phyloP scores from a whole-genome alignment of 2,329 filamentous ascomycete species.

The Lecanicillium sp. region DNA sequence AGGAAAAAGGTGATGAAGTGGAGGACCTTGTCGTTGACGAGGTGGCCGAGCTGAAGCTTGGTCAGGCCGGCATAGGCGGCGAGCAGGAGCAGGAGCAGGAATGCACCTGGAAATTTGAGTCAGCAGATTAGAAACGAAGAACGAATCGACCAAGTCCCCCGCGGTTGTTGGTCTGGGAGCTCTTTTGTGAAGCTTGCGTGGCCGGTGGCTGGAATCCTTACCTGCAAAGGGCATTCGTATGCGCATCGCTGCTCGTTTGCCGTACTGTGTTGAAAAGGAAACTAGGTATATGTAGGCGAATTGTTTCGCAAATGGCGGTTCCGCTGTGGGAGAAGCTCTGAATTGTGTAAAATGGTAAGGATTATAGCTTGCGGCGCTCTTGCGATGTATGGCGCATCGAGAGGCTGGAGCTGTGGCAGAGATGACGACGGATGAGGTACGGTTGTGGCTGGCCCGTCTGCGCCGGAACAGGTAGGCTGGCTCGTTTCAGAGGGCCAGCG shows the following conservation, averaged over 20 bases:
- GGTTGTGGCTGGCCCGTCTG: too few species aligned
- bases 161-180: background rate
- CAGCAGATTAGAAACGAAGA: constrained; percentile 4
- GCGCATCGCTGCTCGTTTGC: constrained; percentile 50
- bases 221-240: constrained; percentile 86
- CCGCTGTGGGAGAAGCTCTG: too few species aligned
- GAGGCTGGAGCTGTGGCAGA: too few species aligned
- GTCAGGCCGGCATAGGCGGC: constrained; percentile 77
- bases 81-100: constrained; percentile 62
- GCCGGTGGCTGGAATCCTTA: constrained; percentile 31
- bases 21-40: constrained; percentile 82
- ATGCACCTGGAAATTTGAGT: constrained; percentile 47
- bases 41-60: constrained; percentile 42
- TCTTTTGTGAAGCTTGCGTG: background rate
- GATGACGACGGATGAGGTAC: too few species aligned
- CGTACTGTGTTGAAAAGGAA: too few species aligned
- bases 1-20: constrained; percentile 86
- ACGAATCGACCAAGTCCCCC: background rate
- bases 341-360: too few species aligned
- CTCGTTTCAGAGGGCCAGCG: background rate
- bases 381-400: too few species aligned
- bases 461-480: too few species aligned
- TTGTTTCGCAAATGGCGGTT: too few species aligned
- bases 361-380: too few species aligned
- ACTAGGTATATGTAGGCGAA: too few species aligned